phyloP scores from a whole-genome alignment of 331 rosid species.

The Quercus tomentella region DNA sequence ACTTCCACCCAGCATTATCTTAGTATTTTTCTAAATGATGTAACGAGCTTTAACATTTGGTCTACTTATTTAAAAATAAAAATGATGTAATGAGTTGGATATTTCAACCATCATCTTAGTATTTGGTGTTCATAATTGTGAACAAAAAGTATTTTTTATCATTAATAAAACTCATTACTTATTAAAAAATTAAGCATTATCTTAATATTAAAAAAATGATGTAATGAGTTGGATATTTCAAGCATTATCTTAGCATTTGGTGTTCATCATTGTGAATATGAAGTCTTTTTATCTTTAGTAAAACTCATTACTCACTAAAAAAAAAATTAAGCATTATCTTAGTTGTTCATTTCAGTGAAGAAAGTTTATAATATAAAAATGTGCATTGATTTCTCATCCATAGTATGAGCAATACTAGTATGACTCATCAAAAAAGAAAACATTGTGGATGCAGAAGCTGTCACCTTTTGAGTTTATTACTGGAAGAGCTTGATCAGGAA shows the following conservation, averaged over 20 bases:
- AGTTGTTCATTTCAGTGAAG: neutral
- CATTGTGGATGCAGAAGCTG: slow-evolving; percentile 53
- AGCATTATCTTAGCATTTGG: neutral
- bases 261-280: neutral
- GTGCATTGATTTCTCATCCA: neutral
- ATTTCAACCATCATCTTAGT: neutral
- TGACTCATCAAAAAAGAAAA: neutral
- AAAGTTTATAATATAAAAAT: neutral
- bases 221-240: neutral
- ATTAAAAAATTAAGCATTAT: no score
- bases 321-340: no score
- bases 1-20: neutral
- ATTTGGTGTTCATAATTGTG: neutral
- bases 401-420: neutral
- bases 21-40: no score
- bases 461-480: slow-evolving; percentile 66
- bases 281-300: no score
- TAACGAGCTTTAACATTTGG: no score
- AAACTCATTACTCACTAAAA: no score
- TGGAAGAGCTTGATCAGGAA: slow-evolving; percentile 78
- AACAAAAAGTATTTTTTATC: no score
- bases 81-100: neutral
- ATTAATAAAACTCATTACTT: no score
- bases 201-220: neutral
- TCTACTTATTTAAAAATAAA: no score